phyloP scores from a whole-genome alignment of 2,329 filamentous ascomycete genomes.

The Microdochium trichocladiopsis region DNA sequence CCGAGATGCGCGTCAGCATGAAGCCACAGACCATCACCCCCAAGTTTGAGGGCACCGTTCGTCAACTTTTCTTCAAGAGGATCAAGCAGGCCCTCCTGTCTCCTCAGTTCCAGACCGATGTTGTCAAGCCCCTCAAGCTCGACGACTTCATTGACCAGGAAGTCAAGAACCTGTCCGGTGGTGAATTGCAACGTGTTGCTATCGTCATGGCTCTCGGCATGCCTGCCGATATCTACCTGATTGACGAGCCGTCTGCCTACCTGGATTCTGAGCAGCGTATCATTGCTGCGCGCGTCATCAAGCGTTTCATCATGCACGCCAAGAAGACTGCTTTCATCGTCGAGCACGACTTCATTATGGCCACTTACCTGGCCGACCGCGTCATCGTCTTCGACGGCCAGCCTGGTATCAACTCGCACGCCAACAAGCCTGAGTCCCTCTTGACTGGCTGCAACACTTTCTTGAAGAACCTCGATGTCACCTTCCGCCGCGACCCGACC shows the following conservation, averaged over 20 bases:
- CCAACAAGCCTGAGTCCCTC: constrained; percentile 84
- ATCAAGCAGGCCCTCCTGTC: constrained; percentile 96
- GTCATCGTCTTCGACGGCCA: constrained; percentile 98
- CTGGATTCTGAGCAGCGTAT: constrained; percentile 99
- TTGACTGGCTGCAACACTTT: constrained; percentile 95
- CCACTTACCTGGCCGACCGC: constrained; percentile 67
- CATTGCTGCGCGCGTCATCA: constrained; percentile 93
- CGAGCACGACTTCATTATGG: constrained; percentile 99
- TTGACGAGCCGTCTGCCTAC: constrained; percentile 95
- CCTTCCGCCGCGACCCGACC: constrained; percentile 94
- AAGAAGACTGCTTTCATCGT: constrained; percentile 99
- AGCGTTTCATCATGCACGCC: constrained; percentile 99
- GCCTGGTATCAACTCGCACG: constrained; percentile 81
- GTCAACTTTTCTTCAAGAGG: constrained; percentile 98
- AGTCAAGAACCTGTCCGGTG: constrained; percentile 97
- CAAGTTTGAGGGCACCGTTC: constrained; percentile 94
- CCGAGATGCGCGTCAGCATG: constrained; percentile 96
- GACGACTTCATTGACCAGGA: constrained; percentile 99
- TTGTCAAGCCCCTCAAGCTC: constrained; percentile 98
- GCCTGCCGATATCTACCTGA: constrained; percentile 95
- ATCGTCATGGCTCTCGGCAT: constrained; percentile 95
- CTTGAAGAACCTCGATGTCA: constrained; percentile 93
- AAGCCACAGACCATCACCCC: constrained; percentile 99
- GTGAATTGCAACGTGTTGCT: constrained; percentile 98
- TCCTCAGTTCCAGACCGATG: constrained; percentile 98